Percentiles rank a stretch among this genome's conserved stretches.
Evolutionary conservation across 1,139 yeast species (phyloP).

Genomic region (Sugiyamaella castrensis): DNA sequence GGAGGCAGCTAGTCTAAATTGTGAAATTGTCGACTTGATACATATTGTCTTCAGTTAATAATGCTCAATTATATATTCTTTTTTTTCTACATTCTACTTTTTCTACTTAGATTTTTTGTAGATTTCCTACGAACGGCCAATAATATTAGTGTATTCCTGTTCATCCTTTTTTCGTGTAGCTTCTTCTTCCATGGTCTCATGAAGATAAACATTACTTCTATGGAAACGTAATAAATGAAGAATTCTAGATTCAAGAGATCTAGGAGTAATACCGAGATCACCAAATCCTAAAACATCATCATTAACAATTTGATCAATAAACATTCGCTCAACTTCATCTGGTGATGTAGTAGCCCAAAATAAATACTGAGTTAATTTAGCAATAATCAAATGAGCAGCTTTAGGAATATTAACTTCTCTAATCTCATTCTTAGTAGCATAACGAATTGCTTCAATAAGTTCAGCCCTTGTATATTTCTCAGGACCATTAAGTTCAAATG

Average conservation of each 20-base stretch:
- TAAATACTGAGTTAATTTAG: slow-evolving; percentile 55
- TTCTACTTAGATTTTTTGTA: background rate
- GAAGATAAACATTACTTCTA: slow-evolving; percentile 36
- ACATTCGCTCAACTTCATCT: slow-evolving; percentile 75
- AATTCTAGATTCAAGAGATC: slow-evolving; percentile 64
- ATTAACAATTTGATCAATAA: slow-evolving; percentile 63
- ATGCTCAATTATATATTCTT: background rate
- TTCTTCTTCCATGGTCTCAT: slow-evolving; percentile 38
- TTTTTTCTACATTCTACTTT: background rate
- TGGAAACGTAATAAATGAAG: slow-evolving; percentile 55
- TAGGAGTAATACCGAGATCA: slow-evolving; percentile 72
- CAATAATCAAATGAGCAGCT: slow-evolving; percentile 44
- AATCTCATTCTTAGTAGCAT: slow-evolving; percentile 48
- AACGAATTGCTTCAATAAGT: slow-evolving; percentile 66
- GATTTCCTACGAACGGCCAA: slow-evolving; percentile 7
- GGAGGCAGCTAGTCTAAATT: too few relatives aligned
- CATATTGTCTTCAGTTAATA: background rate
- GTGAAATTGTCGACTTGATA: too few relatives aligned
- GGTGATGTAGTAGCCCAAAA: slow-evolving; percentile 73
- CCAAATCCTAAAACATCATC: slow-evolving; percentile 57
- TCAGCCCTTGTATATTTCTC: slow-evolving; percentile 62
- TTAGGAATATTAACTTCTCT: slow-evolving; percentile 53
- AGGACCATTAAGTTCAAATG: slow-evolving; percentile 74
- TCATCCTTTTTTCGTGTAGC: slow-evolving; percentile 34
- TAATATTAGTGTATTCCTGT: slow-evolving; percentile 8